A percentile compares a stretch with the other conserved stretches of the same genome.
Evolutionary conservation across 1,139 yeast genomes (phyloP).

Genomic region (Geotrichum europaeum): DNA sequence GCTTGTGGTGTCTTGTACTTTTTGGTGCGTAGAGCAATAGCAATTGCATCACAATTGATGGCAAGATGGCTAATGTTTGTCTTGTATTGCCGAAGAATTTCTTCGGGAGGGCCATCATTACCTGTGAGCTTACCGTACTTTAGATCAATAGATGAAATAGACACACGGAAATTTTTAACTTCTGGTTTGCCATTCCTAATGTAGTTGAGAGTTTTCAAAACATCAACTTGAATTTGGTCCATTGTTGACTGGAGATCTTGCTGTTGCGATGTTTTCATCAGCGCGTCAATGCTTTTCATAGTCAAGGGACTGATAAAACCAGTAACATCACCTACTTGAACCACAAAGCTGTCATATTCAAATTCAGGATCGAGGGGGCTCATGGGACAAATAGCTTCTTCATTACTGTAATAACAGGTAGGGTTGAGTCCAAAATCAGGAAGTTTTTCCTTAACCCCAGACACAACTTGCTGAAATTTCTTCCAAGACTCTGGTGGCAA

Average conservation of each 20-base stretch:
- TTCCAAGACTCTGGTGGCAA: conserved; percentile 28
- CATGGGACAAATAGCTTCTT: conserved; percentile 42
- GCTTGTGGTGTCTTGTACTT: conserved; percentile 21
- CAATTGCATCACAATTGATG: conserved; percentile 24
- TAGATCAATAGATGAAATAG: conserved; percentile 45
- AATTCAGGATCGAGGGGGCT: conserved; percentile 40
- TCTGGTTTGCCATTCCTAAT: conserved; percentile 37
- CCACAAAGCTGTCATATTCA: conserved; percentile 51
- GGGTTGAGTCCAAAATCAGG: conserved; percentile 32
- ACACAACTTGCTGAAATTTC: conserved; percentile 15
- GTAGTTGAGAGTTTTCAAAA: conserved; percentile 42
- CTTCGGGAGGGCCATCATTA: conserved; percentile 6
- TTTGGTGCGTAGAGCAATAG: conserved; percentile 23
- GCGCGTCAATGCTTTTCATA: conserved; percentile 24
- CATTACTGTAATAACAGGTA: conserved; percentile 38
- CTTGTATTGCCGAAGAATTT: conserved; percentile 9
- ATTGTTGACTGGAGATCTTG: conserved; percentile 43
- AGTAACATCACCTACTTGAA: conserved; percentile 45
- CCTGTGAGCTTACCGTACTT: conserved; percentile 38
- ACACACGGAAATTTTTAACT: conserved; percentile 46
- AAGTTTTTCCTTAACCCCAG: conserved; percentile 5
- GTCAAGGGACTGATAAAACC: conserved; percentile 36
- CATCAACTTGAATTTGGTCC: conserved; percentile 61
- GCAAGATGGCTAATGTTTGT: conserved; percentile 22
- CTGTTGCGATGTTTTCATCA: conserved; percentile 23